Evolutionary conservation across 176 grass and related monocot species (phyloP), one percentile per base, ranked within the genome.

Genomic region (Thalia dealbata): DNA sequence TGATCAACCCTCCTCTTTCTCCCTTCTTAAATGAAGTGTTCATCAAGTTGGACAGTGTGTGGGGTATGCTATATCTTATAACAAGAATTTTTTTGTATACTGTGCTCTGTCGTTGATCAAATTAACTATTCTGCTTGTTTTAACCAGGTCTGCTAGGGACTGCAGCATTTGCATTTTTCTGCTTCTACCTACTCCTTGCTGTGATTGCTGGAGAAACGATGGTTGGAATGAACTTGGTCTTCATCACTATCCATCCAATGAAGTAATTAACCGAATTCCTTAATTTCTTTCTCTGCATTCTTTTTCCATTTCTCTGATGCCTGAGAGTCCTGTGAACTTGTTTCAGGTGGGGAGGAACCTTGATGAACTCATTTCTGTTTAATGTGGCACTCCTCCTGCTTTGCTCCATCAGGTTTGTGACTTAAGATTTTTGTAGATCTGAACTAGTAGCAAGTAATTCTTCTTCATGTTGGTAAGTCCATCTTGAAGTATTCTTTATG

Each of bases 201-300:
- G 95, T 99, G 63, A 99, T 99, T 85, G 95, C 95, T 54, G 95
- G 95, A 67, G 95, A 93, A 82, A 95, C 91, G 90, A 91, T 99
- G 88, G 85, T 99, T 75, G 95, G 95, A 32, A 75, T 99, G 76
- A 99, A 95, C 86, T 78, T 99, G 74, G 90, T 99, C 80, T 99
- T 99, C 73, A 95, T 99, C 61, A 99, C 90, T 65, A 99, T 99
- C 78, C 95, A 99, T 81, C 95, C 95, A n/a, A 99, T 99, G 95
- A 99, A 99, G 95, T 99, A 99, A 80, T 69, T 51, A 50, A 51
- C 38, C 21, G 23, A 44, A 23, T 43, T 68, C 35, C 35, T 58
- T 70, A 12, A 6, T 8, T 67, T 87, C 13, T 56, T 6, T 23
- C 61, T 74, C 71, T 12, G 23, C 22, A 0, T 82, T 64, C 28